phyloP scores from a whole-genome alignment of 768 basidiomycete genomes.

The Panaeolus papilionaceus region DNA sequence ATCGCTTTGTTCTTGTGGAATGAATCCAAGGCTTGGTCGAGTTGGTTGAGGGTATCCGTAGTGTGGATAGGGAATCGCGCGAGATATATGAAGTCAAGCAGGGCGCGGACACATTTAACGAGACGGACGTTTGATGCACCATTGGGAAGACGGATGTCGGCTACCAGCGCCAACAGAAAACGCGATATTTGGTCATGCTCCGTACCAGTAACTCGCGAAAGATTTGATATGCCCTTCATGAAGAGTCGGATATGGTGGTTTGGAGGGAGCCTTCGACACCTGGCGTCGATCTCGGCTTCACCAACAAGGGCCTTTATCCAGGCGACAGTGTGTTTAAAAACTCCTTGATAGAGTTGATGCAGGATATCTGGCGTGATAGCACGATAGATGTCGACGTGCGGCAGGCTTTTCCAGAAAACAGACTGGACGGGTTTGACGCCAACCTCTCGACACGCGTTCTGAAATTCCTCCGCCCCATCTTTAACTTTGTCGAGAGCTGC shows the following conservation, averaged over 20 bases:
- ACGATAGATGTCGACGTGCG: conserved; percentile 44
- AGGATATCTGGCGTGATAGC: conserved; percentile 53
- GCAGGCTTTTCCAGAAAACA: conserved; percentile 51
- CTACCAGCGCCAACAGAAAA: conserved; percentile 19
- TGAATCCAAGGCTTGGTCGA: conserved; percentile 18
- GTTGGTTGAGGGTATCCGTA: conserved; percentile 13
- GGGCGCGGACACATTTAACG: conserved; percentile 14
- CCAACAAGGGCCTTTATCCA: conserved; percentile 38
- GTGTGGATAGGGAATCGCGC: conserved; percentile 26
- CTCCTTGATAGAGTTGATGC: conserved; percentile 55
- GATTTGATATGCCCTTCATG: conserved; percentile 22
- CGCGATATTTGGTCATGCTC: conserved; percentile 27
- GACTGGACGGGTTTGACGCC: conserved; percentile 33
- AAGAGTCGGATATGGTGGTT: conserved; percentile 32
- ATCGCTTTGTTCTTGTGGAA: conserved; percentile 20
- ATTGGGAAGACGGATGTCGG: conserved; percentile 19
- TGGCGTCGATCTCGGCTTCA: conserved; percentile 42
- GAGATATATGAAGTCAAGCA: conserved; percentile 26
- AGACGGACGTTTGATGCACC: conserved; percentile 18
- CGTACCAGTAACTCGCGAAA: conserved; percentile 20
- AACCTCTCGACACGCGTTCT: conserved; percentile 22
- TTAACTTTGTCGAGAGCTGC: conserved; percentile 32
- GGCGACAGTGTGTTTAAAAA: conserved; percentile 47
- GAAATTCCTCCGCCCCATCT: conserved; percentile 25
- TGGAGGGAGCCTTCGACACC: conserved; percentile 37